Percentiles rank a stretch among this genome's conserved stretches.
Evolutionary conservation across 225 moss, liverwort and hornwort species (phyloP).

Genomic region (Sphagnum tenellum): DNA sequence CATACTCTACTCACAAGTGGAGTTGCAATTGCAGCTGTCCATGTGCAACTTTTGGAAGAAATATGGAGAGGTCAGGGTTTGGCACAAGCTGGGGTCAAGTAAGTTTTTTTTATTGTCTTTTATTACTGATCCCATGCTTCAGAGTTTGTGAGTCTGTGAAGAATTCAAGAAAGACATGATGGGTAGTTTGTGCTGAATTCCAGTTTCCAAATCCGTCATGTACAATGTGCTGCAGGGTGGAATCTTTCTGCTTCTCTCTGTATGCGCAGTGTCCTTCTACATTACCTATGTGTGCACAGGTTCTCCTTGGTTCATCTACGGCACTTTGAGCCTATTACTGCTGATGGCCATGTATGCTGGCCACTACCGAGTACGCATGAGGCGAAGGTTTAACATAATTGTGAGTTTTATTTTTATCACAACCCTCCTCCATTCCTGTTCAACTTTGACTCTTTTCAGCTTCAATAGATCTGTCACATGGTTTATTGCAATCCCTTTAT

Average conservation of each 20-base stretch:
- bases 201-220: background rate
- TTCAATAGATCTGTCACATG: background rate
- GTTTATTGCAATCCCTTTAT: background rate
- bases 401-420: slow-evolving; percentile 21
- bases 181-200: background rate
- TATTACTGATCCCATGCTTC: too few relatives aligned
- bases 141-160: background rate
- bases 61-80: slow-evolving; percentile 58
- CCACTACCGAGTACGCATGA: slow-evolving; percentile 45
- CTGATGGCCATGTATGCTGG: slow-evolving; percentile 46
- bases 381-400: slow-evolving; percentile 52
- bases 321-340: slow-evolving; percentile 28
- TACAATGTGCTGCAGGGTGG: slow-evolving; percentile 37
- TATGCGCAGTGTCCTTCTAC: slow-evolving; percentile 45
- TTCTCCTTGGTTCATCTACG: slow-evolving; percentile 48
- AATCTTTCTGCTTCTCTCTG: slow-evolving; percentile 33
- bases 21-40: slow-evolving; percentile 34
- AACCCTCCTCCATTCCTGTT: background rate
- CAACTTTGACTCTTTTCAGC: background rate
- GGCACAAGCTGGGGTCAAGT: slow-evolving; percentile 60
- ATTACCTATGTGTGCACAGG: slow-evolving; percentile 43
- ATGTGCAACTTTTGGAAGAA: slow-evolving; percentile 54
- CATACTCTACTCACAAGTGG: background rate
- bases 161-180: background rate
- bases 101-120: slow-evolving; percentile 9